These are phyloP conservation scores for Phaeomoniella chlamydospora DNA, from an alignment of 2,329 filamentous ascomycete genomes.

Conservation along the genomic window DNA sequence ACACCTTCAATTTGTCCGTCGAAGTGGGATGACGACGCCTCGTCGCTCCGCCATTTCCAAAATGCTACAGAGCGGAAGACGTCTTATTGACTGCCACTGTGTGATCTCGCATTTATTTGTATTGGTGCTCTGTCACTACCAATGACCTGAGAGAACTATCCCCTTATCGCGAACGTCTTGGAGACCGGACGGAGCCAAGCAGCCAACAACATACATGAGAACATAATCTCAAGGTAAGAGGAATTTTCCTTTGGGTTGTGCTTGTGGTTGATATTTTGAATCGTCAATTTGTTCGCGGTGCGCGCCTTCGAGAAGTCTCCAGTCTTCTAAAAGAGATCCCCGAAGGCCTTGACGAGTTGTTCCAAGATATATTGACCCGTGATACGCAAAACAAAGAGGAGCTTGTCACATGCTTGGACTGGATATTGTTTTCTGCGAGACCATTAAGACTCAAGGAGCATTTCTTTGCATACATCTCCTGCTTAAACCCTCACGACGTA, in stretches of 20 bases:
- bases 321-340: slow-evolving; percentile 22
- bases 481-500: slow-evolving; percentile 9
- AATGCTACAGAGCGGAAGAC: too few species aligned
- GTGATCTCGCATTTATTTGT: too few species aligned
- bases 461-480: slow-evolving; percentile 26
- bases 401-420: slow-evolving; percentile 18
- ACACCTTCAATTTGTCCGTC: too few species aligned
- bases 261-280: slow-evolving; percentile 28
- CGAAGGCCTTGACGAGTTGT: slow-evolving; percentile 4
- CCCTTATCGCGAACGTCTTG: background rate
- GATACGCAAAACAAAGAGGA: slow-evolving; percentile 3
- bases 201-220: slow-evolving; percentile 10
- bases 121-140: too few species aligned
- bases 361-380: slow-evolving; percentile 7
- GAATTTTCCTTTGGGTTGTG: slow-evolving; percentile 30
- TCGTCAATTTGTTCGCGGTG: slow-evolving; percentile 16
- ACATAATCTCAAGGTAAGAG: slow-evolving; percentile 9
- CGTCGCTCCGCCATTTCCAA: too few species aligned
- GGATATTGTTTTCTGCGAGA: slow-evolving; percentile 34
- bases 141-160: too few species aligned
- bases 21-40: too few species aligned
- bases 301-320: slow-evolving; percentile 11
- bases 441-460: slow-evolving; percentile 30
- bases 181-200: background rate
- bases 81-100: too few species aligned